Evolutionary conservation across 176 grass and related monocot genomes (phyloP).

Genomic region (Areca catechu): DNA sequence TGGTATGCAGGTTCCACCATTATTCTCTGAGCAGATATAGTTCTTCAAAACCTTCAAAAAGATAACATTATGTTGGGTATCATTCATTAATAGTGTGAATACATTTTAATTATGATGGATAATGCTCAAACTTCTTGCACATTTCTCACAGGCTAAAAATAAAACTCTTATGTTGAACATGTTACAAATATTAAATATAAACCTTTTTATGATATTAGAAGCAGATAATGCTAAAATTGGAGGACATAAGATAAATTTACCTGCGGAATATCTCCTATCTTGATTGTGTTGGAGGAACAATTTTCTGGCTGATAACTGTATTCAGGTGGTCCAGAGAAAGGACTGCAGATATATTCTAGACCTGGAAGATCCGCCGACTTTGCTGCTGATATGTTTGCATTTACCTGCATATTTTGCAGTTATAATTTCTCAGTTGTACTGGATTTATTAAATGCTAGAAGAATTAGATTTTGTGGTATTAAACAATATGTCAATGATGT

Average conservation of each 20-base stretch:
- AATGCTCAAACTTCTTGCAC: too few species aligned
- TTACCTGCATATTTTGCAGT: constrained; percentile 36
- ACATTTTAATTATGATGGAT: too few species aligned
- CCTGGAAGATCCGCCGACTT: constrained; percentile 45
- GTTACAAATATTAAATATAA: too few species aligned
- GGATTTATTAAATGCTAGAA: neutral
- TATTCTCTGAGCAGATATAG: constrained; percentile 54
- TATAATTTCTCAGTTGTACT: neutral
- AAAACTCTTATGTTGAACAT: too few species aligned
- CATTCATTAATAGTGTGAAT: too few species aligned
- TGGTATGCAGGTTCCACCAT: constrained; percentile 50
- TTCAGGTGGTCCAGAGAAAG: constrained; percentile 66
- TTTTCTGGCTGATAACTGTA: constrained; percentile 70
- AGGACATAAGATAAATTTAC: constrained; percentile 14
- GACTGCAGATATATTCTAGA: constrained; percentile 83
- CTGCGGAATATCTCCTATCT: constrained; percentile 83
- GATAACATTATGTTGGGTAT: neutral
- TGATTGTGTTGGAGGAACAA: constrained; percentile 53
- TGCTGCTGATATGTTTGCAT: constrained; percentile 54
- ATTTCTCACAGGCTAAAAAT: too few species aligned
- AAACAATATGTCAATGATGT: too few species aligned
- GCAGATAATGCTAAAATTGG: neutral
- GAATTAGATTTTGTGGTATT: too few species aligned
- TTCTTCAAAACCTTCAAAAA: constrained; percentile 52
- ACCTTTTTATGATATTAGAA: neutral